Base-by-base conservation (phyloP, 768 basidiomycete species). In the Tricholoma saponaceum region DNA sequence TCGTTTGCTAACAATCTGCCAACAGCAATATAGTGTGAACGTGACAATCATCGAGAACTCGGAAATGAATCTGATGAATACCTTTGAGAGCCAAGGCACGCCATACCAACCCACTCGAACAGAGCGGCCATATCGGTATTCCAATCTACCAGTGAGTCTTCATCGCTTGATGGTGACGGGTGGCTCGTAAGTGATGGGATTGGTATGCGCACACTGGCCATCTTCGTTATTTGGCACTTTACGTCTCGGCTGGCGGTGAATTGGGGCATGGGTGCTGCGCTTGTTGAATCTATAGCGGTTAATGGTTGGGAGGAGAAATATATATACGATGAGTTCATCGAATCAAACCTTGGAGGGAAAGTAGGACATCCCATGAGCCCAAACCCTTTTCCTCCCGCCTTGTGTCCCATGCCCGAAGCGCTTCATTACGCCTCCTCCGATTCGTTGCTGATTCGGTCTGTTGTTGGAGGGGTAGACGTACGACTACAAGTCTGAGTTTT, bases 71-170 rank as follows among this genome's bases (percentile, higher is more conserved):
- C 18, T 32, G 22, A 41, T 25, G 58, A 66, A 5, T 58, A 86
- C 89, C 89, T 76, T 65, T 87, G 85, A 1, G 89, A 76, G 13
- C 83, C 86, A 4, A 90, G 64, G 56, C 75, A 76, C 3, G 83
- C 85, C 82, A 90, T 80, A 6, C 88, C 89, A 7, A 83, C 76
- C 89, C 89, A 91, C 66, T 90, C 89, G 52, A 87, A 85, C 14
- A 89, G 69, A 3, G 65, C 69, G 7, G 70, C 66, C 43, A 81
- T 69, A 7, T 74, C 72, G 9, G 73, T 71, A 6, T 78, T 67
- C 78, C 83, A 83, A 56, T 84, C 83, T 44, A 84, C 83, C 8
- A 63, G 28, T n/a, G 59, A 69, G 22, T 79, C 79, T 2, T 67
- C 62, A 28, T 64, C 58, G 1, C 60, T 51, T 50, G 58, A 55